Percentiles rank a stretch among this genome's conserved stretches.
Conservation (phyloP, 495 filamentous ascomycete species). For the Penicillium verhagenii region DNA sequence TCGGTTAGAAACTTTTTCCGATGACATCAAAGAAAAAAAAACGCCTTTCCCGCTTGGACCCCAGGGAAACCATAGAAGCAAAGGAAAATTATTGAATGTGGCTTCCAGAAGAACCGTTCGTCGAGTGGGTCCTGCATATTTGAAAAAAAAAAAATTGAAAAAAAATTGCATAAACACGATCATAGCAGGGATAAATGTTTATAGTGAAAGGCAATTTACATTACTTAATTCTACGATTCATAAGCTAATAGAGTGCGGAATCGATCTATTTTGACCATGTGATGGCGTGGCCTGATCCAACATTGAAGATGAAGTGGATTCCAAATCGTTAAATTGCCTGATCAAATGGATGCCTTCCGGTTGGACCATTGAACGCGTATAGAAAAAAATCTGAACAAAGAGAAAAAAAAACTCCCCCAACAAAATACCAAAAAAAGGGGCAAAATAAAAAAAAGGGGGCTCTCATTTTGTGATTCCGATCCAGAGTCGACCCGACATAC, state of each 20-base stretch:
- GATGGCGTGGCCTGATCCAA: slow-evolving; percentile 21
- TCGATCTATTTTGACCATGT: slow-evolving; percentile 2
- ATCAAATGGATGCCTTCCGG: slow-evolving; percentile 10
- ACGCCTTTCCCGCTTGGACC: not conserved
- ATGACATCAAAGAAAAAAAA: not conserved
- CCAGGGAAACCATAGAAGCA: not conserved
- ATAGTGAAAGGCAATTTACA: not conserved
- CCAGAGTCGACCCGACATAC: too few relatives aligned
- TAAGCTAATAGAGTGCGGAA: too few relatives aligned
- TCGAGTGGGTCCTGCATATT: slow-evolving; percentile 7
- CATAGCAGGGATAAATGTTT: too few relatives aligned
- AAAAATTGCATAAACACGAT: not conserved
- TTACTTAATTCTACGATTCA: not conserved
- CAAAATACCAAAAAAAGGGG: not conserved
- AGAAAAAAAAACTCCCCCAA: too few relatives aligned
- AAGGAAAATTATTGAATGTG: not conserved
- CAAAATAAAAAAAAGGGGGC: not conserved
- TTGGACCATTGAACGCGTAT: not conserved
- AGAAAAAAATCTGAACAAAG: not conserved
- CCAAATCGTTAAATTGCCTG: too few relatives aligned
- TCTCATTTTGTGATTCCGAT: not conserved
- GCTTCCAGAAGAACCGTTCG: slow-evolving; percentile 7
- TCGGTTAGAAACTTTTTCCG: not conserved
- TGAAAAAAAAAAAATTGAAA: not conserved
- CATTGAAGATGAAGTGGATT: slow-evolving; percentile 3